Evolutionary conservation across 148 eudicot species (phyloP).

Genomic region (Vaccinium myrtillus): DNA sequence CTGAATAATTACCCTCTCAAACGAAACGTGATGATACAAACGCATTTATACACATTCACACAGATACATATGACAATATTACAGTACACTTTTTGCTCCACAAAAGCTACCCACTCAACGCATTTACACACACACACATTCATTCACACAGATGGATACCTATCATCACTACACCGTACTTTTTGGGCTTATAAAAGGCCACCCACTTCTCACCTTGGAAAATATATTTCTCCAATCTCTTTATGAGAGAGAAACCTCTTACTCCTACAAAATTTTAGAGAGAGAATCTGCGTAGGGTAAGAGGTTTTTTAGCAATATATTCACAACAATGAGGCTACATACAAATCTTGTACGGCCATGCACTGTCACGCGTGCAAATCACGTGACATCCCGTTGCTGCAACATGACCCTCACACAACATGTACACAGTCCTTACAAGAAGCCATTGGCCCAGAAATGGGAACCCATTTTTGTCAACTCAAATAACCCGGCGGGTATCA

Average conservation of each 20-base stretch:
- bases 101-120: no score
- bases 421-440: not conserved
- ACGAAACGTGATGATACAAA: not conserved
- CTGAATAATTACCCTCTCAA: no score
- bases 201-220: not conserved
- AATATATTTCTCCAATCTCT: no score
- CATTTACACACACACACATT: no score
- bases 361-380: conserved; percentile 2
- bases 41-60: not conserved
- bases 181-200: conserved; percentile 4
- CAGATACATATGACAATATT: not conserved
- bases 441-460: not conserved
- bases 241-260: not conserved
- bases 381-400: conserved; percentile 3
- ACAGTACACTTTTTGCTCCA: no score
- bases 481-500: no score
- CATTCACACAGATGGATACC: no score
- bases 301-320: not conserved
- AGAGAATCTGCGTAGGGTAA: not conserved
- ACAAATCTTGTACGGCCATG: conserved; percentile 21
- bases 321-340: conserved; percentile 15
- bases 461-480: conserved; percentile 2
- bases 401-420: not conserved
- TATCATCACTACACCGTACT: not conserved
- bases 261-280: not conserved